Evolutionary conservation across 2,329 filamentous ascomycete genomes (phyloP), one percentile per base, ranked within the genome.

Genomic region (Claviceps pazoutovae): DNA sequence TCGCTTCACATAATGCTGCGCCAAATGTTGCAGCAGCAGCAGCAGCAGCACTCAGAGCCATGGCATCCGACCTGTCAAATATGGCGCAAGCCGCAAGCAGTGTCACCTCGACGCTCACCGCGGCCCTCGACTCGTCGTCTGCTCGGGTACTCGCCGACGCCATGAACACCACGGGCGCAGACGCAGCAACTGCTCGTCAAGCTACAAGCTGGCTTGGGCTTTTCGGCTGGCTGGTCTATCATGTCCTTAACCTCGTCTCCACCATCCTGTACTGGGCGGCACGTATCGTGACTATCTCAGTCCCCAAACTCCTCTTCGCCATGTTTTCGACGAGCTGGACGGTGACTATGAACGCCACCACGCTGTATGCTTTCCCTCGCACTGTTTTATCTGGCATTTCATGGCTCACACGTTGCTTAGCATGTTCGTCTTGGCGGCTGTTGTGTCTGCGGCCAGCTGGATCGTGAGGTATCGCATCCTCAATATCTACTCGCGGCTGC

Each of bases 301-400:
- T 96, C 54, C 93, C 93, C 44, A 88, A 88, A 65, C 81, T 93
- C 68, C 78, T 97, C 17, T 98, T 95, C 66, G 86, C 83, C 5
- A 74, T 95, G 56, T 88, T 95, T 63, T 95, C 89, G 5, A 91
- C 88, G 57, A 96, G 87, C 67, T 74, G 95, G 73, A 98, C 93
- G 0, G 88, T 98, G 63, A 98, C 93, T 11, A 94, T 98, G 90
- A 97, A 97, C 66, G 91, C 93, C 60, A 97, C 91, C 19, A 98
- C 93, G 17, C 69, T 98, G 82, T 94, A 80, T 64, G 82, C 54
- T 56, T 52, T 34, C 17, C 46, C 48, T 50, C 49, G 9, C 7
- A 14, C 49, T 46, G 21, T 45, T 47, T 26, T 48, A 26, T 34
- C 37, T 45, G 42, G 39, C n/a, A 19, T 30, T 23, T 42, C 48